Percentiles rank a stretch among this genome's conserved stretches.
phyloP scores from a whole-genome alignment of 2,329 filamentous ascomycete species.

The Trichophyton mentagrophytes region DNA sequence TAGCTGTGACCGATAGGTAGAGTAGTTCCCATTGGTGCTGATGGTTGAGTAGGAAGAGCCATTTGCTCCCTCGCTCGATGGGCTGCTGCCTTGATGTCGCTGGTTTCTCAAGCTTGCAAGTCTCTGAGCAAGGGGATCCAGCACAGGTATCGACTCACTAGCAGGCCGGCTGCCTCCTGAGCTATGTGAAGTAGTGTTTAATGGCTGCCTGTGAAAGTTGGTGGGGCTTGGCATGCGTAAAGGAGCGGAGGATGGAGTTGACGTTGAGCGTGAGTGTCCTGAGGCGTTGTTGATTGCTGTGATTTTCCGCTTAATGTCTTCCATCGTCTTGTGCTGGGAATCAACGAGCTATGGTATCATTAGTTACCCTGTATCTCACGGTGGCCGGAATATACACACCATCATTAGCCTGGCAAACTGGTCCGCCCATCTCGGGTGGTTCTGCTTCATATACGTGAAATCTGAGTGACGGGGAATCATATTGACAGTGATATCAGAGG shows the following conservation, averaged over 20 bases:
- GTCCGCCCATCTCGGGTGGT: constrained; percentile 38
- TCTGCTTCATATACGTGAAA: constrained; percentile 51
- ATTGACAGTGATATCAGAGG: constrained; percentile 65
- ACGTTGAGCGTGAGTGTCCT: constrained; percentile 12
- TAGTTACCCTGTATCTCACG: neutral
- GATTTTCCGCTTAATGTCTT: constrained; percentile 30
- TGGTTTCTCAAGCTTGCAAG: constrained; percentile 28
- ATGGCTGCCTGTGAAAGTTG: constrained; percentile 23
- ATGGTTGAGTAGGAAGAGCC: neutral
- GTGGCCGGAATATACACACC: constrained; percentile 35
- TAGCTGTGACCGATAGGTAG: constrained; percentile 11
- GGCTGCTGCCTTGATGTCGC: constrained; percentile 6
- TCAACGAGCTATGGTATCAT: constrained; percentile 8
- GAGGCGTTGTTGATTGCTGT: constrained; percentile 25
- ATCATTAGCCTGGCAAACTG: constrained; percentile 44
- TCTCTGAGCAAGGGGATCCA: constrained; percentile 30
- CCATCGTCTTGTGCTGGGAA: constrained; percentile 32
- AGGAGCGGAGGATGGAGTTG: neutral
- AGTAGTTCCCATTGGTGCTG: constrained; percentile 12
- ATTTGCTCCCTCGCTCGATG: neutral
- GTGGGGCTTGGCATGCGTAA: constrained; percentile 30
- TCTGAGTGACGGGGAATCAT: constrained; percentile 64
- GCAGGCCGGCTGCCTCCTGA: constrained; percentile 4
- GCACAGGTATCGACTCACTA: constrained; percentile 8
- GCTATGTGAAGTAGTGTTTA: neutral